A percentile compares a stretch with the other conserved stretches of the same genome.
These are phyloP conservation scores for Mortierella sp. DNA, from an alignment of 371 early-diverging fungal genomes.

Conservation along the genomic window DNA sequence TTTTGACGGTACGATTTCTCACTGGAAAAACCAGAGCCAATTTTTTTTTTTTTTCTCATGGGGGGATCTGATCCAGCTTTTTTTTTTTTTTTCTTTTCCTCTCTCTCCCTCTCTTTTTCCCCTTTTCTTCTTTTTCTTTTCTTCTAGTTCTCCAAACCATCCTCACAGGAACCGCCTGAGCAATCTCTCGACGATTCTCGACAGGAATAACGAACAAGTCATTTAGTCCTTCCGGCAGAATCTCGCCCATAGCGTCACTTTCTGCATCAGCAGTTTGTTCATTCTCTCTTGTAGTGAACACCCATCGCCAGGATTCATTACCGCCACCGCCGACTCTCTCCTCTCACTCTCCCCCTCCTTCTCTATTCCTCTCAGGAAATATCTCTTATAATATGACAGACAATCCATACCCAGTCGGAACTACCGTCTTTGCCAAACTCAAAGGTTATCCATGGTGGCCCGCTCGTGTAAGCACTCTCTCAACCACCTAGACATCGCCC, in stretches of 20 bases:
- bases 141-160: neutral
- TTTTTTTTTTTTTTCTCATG: neutral
- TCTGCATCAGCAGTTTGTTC: neutral
- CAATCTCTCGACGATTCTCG: constrained; percentile 4
- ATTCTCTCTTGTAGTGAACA: neutral
- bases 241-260: neutral
- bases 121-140: neutral
- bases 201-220: constrained; percentile 2
- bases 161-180: constrained; percentile 21
- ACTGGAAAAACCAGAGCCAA: neutral
- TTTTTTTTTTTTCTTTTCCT: neutral
- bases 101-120: neutral
- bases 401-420: constrained; percentile 68
- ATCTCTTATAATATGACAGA: constrained; percentile 27
- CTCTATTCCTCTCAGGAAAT: neutral
- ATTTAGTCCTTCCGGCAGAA: neutral
- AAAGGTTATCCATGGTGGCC: constrained; percentile 89
- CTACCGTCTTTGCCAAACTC: constrained; percentile 77
- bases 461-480: constrained; percentile 71
- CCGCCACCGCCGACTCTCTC: neutral
- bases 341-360: constrained; percentile 1
- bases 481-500: neutral
- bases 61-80: neutral
- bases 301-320: neutral
- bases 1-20: neutral